A percentile compares a stretch with the other conserved stretches of the same genome.
These are phyloP conservation scores for Capsicum baccatum DNA, from an alignment of 257 asterid genomes.

Conservation along the genomic window DNA sequence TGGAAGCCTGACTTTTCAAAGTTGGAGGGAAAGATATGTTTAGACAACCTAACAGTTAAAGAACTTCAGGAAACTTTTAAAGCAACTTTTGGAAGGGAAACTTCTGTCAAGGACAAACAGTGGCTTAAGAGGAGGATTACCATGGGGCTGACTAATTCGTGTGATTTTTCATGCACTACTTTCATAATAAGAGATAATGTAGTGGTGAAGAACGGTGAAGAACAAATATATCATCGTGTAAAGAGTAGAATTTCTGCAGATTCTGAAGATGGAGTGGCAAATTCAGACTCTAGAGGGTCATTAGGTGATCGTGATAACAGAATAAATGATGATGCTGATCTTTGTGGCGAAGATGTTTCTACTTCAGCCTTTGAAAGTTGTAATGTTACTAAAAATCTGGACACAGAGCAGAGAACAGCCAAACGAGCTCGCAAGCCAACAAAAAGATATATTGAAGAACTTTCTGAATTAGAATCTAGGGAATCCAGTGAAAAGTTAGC, in stretches of 20 bases:
- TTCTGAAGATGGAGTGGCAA: conserved; percentile 49
- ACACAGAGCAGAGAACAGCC: conserved; percentile 57
- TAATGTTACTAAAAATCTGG: conserved; percentile 53
- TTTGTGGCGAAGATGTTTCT: conserved; percentile 39
- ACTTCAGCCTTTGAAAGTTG: conserved; percentile 42
- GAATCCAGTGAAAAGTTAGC: conserved; percentile 60
- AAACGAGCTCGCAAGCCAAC: conserved; percentile 95
- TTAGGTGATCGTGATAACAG: conserved; percentile 39
- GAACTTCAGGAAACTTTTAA: conserved; percentile 92
- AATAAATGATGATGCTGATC: conserved; percentile 42
- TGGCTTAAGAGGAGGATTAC: conserved; percentile 95
- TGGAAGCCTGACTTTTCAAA: conserved; percentile 76
- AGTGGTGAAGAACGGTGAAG: conserved; percentile 59
- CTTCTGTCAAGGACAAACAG: conserved; percentile 91
- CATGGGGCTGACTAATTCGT: conserved; percentile 90
- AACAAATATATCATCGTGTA: conserved; percentile 43
- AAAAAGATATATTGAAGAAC: conserved; percentile 83
- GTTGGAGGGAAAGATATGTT: conserved; percentile 82
- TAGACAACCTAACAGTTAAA: conserved; percentile 74
- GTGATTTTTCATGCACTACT: conserved; percentile 76
- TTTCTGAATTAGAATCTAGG: conserved; percentile 75
- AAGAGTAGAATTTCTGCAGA: conserved; percentile 47
- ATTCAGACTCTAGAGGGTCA: conserved; percentile 42
- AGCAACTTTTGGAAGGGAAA: conserved; percentile 95
- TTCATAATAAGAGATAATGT: conserved; percentile 61